Percentiles rank a stretch among this genome's conserved stretches.
Conservation (phyloP, 345 rosid genomes). For the Eucalyptus erythrocorys region DNA sequence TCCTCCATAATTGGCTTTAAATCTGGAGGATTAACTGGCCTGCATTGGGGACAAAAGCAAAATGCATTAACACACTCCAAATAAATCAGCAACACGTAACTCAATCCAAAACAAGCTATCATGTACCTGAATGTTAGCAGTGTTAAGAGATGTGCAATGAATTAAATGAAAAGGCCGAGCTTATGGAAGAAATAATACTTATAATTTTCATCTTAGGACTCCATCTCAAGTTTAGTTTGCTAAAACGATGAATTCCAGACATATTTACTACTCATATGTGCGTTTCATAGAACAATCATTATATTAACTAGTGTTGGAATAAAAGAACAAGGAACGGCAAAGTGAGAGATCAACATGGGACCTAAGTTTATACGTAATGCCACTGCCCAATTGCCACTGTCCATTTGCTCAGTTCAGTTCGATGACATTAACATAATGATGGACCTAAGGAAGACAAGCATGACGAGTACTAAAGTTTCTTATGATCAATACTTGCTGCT, state of each 20-base stretch:
- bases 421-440: background rate
- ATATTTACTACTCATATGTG: background rate
- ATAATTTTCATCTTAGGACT: background rate
- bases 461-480: background rate
- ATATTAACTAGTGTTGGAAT: background rate
- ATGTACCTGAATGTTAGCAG: background rate
- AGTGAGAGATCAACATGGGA: background rate
- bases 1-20: constrained; percentile 55
- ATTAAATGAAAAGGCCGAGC: background rate
- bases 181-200: background rate
- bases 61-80: background rate
- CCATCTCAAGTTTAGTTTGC: background rate
- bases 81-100: background rate
- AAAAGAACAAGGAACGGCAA: background rate
- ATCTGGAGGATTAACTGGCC: constrained; percentile 61
- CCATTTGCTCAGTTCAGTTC: background rate
- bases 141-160: background rate
- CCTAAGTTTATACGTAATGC: background rate
- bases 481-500: background rate
- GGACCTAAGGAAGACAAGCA: background rate
- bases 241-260: background rate
- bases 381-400: background rate
- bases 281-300: background rate
- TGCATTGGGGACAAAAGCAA: constrained; percentile 3
- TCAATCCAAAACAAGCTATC: background rate